Evolutionary conservation across 169 alveolate species (phyloP).

Genomic region (Cryptosporidium tyzzeri): DNA sequence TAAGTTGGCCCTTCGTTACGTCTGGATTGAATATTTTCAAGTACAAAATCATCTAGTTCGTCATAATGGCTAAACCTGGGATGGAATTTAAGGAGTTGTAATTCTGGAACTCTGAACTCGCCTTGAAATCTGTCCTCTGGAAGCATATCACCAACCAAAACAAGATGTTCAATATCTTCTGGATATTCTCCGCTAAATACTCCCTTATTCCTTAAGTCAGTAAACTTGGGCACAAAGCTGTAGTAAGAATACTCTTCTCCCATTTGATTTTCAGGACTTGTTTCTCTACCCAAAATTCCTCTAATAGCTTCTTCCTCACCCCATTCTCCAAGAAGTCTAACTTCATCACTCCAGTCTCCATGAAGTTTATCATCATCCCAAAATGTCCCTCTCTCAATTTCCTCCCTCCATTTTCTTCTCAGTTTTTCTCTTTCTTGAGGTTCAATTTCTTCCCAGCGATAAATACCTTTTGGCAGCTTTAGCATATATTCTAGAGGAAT

Average conservation of each 20-base stretch:
- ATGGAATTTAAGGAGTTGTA: constrained; percentile 25
- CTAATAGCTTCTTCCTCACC: constrained; percentile 58
- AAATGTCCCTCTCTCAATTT: constrained; percentile 47
- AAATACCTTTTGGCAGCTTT: constrained; percentile 43
- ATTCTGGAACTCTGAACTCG: constrained; percentile 27
- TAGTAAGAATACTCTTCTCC: constrained; percentile 36
- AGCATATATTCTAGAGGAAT: constrained; percentile 41
- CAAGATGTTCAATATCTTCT: constrained; percentile 46
- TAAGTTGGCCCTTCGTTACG: constrained; percentile 19
- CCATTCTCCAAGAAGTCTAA: constrained; percentile 72
- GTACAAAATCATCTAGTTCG: constrained; percentile 7
- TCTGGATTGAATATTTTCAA: constrained; percentile 48
- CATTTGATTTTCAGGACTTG: constrained; percentile 9
- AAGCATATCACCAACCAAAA: constrained; percentile 46
- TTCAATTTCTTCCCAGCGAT: constrained; percentile 63
- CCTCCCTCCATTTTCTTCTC: constrained; percentile 67
- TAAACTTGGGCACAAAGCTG: constrained; percentile 24
- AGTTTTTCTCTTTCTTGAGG: constrained; percentile 52
- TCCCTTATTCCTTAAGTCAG: constrained; percentile 47
- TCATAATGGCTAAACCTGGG: constrained; percentile 25
- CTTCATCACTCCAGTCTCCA: constrained; percentile 66
- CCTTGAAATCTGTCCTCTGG: constrained; percentile 1
- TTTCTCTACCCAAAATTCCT: constrained; percentile 53
- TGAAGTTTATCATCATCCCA: constrained; percentile 72
- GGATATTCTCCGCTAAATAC: constrained; percentile 58